phyloP scores from a whole-genome alignment of 495 filamentous ascomycete species.

The Clohesyomyces aquaticus region DNA sequence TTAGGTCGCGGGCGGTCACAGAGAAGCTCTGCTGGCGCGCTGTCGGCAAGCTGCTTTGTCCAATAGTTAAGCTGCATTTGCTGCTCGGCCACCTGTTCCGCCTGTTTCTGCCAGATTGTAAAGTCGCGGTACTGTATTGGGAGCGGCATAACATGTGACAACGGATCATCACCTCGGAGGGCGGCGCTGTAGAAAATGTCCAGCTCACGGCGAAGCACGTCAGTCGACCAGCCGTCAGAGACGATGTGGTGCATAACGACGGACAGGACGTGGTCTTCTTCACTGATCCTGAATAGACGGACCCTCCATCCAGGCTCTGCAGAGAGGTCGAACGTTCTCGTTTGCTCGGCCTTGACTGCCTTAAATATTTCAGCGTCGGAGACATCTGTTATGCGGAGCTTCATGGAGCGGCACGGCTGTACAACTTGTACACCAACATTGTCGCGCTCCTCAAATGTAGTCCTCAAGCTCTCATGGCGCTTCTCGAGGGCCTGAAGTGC shows the following conservation, averaged over 20 bases:
- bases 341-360: neutral
- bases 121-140: neutral
- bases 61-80: neutral
- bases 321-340: neutral
- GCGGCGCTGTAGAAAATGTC: neutral
- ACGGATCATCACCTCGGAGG: neutral
- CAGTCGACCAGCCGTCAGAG: neutral
- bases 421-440: neutral
- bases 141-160: neutral
- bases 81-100: neutral
- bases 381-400: neutral
- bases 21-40: neutral
- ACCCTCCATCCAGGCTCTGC: neutral
- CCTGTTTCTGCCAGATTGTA: neutral
- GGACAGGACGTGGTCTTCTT: neutral
- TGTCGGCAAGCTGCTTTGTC: neutral
- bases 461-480: neutral
- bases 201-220: neutral
- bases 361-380: neutral
- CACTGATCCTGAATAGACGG: neutral
- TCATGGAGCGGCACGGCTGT: neutral
- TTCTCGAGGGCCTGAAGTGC: neutral
- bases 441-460: neutral
- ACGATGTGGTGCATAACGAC: neutral
- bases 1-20: neutral